Evolutionary conservation across 2,329 filamentous ascomycete species (phyloP).

Genomic region (Teratosphaeria viscida): DNA sequence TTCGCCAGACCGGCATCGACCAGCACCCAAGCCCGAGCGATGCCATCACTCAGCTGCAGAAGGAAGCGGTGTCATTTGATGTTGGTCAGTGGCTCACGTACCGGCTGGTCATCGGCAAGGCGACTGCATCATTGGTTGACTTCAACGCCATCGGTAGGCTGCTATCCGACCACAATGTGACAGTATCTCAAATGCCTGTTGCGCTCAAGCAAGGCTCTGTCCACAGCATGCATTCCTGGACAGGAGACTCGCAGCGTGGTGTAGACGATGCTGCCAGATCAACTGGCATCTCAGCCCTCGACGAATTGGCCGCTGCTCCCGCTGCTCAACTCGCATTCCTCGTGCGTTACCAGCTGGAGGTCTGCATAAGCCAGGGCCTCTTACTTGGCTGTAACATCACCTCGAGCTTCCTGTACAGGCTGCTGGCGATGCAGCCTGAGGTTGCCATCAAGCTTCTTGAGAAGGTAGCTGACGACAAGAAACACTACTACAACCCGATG

Average conservation of each 20-base stretch:
- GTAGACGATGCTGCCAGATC: constrained; percentile 9
- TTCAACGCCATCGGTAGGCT: constrained; percentile 33
- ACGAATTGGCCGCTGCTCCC: neutral
- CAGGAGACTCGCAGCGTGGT: neutral
- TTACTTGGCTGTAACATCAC: constrained; percentile 68
- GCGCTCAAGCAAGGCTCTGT: neutral
- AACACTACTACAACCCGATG: constrained; percentile 58
- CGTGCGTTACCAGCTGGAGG: constrained; percentile 83
- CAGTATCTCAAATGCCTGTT: neutral
- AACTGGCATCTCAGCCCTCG: neutral
- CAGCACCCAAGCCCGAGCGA: constrained; percentile 21
- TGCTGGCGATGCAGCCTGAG: constrained; percentile 41
- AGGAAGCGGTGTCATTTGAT: constrained; percentile 45
- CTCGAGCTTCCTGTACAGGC: constrained; percentile 52
- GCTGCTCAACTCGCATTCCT: constrained; percentile 42
- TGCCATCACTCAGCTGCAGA: constrained; percentile 32
- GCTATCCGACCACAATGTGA: constrained; percentile 64
- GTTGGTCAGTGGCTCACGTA: constrained; percentile 55
- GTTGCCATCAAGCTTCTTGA: constrained; percentile 59
- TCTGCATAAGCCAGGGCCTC: constrained; percentile 71
- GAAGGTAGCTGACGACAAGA: constrained; percentile 56
- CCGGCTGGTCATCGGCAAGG: constrained; percentile 36
- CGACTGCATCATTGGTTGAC: constrained; percentile 1
- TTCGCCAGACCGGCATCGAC: constrained; percentile 54
- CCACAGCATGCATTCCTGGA: neutral